Evolutionary conservation across 352 stramenopile species (phyloP).

Genomic region (Phytophthora pisi): DNA sequence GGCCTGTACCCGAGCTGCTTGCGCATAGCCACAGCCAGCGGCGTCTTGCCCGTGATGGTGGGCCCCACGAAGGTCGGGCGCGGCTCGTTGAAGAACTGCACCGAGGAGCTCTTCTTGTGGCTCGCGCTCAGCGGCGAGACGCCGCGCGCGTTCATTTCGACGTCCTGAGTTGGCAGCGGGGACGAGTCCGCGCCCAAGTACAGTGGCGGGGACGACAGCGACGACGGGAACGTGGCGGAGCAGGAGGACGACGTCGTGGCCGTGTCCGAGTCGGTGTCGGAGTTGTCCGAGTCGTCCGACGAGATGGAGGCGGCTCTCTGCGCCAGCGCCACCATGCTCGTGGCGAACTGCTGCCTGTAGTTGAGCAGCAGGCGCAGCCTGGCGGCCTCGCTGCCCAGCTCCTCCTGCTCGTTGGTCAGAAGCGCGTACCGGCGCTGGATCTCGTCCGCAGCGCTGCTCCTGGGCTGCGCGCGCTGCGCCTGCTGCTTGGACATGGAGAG

Average conservation of each 20-base stretch:
- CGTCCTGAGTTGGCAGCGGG: background rate
- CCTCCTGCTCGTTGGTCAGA: constrained; percentile 46
- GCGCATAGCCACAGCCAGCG: constrained; percentile 37
- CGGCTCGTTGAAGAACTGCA: constrained; percentile 39
- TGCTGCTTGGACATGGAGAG: constrained; percentile 35
- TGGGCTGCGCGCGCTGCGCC: constrained; percentile 5
- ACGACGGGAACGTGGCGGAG: constrained; percentile 9
- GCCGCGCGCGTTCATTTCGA: constrained; percentile 30
- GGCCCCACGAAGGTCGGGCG: constrained; percentile 41
- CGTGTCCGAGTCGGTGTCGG: constrained; percentile 36
- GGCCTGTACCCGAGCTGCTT: constrained; percentile 59
- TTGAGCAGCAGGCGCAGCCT: constrained; percentile 50
- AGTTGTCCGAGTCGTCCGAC: constrained; percentile 28
- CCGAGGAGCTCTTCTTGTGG: constrained; percentile 36
- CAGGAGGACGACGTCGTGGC: constrained; percentile 24
- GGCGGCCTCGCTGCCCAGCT: constrained; percentile 49
- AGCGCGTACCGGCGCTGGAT: constrained; percentile 45
- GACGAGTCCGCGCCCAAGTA: background rate
- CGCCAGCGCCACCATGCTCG: constrained; percentile 36
- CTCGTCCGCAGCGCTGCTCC: constrained; percentile 9
- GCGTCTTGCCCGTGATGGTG: constrained; percentile 26
- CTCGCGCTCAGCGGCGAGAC: constrained; percentile 32
- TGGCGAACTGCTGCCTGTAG: constrained; percentile 49
- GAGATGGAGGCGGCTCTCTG: constrained; percentile 21
- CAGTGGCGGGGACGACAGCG: constrained; percentile 6